A percentile compares a stretch with the other conserved stretches of the same genome.
Evolutionary conservation across 371 early-diverging fungal species (phyloP).

Genomic region (Mortierella sp.): DNA sequence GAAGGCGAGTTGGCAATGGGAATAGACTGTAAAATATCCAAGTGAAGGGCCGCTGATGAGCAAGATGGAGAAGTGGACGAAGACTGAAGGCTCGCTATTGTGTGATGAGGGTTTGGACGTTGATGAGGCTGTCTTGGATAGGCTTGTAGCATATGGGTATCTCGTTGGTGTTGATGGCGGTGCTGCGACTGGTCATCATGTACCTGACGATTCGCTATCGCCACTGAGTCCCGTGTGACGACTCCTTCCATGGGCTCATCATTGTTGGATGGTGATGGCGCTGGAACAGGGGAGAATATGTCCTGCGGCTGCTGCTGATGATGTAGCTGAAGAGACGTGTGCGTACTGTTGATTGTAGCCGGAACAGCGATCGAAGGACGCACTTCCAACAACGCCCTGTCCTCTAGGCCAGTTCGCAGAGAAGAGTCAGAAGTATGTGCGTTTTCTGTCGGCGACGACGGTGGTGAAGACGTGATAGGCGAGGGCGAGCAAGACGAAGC

Average conservation of each 20-base stretch:
- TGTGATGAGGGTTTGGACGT: neutral
- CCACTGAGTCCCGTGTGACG: too few species aligned
- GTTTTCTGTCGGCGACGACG: too few species aligned
- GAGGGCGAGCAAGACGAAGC: too few species aligned
- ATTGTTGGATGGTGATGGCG: neutral
- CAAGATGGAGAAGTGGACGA: neutral
- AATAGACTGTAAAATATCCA: constrained; percentile 27
- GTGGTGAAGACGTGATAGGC: too few species aligned
- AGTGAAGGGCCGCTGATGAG: constrained; percentile 2
- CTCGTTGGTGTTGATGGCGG: constrained; percentile 2
- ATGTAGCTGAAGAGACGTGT: constrained; percentile 12
- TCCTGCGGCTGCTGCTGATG: neutral
- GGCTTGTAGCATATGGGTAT: constrained; percentile 5
- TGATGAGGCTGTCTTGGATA: constrained; percentile 10
- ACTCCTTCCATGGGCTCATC: neutral
- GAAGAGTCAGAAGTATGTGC: too few species aligned
- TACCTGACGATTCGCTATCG: neutral
- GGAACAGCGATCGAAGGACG: constrained; percentile 39
- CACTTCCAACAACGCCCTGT: neutral
- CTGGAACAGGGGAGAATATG: too few species aligned
- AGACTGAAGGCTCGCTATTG: neutral
- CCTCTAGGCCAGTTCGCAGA: neutral
- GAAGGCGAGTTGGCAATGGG: constrained; percentile 6
- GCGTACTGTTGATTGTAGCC: constrained; percentile 11
- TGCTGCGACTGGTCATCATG: constrained; percentile 13